Conservation (phyloP, 495 filamentous ascomycete species). For the Penicillium arizonense region DNA sequence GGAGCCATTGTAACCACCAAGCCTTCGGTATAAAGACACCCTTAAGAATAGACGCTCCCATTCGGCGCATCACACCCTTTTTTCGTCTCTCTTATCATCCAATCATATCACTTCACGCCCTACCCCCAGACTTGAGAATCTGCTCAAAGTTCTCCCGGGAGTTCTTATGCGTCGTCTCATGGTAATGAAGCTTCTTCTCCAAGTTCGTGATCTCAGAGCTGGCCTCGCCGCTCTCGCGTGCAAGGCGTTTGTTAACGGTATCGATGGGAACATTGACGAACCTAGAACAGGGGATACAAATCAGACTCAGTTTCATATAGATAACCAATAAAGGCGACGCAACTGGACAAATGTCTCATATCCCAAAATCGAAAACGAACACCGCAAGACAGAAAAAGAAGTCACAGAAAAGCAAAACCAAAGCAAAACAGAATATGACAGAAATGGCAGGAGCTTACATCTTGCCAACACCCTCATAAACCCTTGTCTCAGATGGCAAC, state of each 20-base stretch:
- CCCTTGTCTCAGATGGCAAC: constrained; percentile 73
- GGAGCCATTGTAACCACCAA: neutral
- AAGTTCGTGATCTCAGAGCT: constrained; percentile 74
- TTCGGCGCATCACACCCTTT: neutral
- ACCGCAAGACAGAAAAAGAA: neutral
- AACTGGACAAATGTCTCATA: neutral
- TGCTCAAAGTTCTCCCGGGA: constrained; percentile 85
- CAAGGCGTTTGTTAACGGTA: constrained; percentile 72
- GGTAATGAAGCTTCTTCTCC: constrained; percentile 88
- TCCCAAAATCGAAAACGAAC: neutral
- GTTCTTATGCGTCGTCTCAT: constrained; percentile 94
- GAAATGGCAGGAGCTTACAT: constrained; percentile 60
- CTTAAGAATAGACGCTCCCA: neutral
- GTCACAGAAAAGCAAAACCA: neutral
- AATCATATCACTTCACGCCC: constrained; percentile 21
- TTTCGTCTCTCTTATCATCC: neutral
- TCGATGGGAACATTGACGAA: constrained; percentile 76
- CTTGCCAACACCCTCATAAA: constrained; percentile 95
- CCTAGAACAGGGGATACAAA: constrained; percentile 50
- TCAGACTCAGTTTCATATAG: neutral
- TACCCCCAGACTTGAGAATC: constrained; percentile 63
- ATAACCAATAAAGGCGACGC: too few species aligned
- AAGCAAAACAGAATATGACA: constrained; percentile 1
- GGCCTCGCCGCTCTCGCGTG: constrained; percentile 69
- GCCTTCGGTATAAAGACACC: neutral